Evolutionary conservation across 306 rosid genomes (phyloP), one percentile per base, ranked within the genome.

Genomic region (Sindora glabra): DNA sequence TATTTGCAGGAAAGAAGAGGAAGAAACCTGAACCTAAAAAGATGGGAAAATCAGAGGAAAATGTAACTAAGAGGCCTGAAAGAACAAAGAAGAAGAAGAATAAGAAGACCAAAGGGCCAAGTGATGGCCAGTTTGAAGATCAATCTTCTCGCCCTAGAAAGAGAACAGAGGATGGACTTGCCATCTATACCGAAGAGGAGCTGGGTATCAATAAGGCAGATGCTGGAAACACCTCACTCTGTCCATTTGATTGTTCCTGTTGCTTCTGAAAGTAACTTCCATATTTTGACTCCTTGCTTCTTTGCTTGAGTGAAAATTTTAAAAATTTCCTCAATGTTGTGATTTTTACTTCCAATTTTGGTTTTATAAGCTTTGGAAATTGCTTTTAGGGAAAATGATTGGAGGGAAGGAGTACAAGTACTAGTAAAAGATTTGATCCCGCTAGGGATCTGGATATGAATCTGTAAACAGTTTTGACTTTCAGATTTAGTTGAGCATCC

Each of bases 181-280:
- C 72, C 18, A 21, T 89, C 48, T 90, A 73, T 74, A 69, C 81
- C 2, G 94, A 86, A 70, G 94, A 90, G 29, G 95, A 86, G 64
- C 69, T 90, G 76, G 69, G 88, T 45, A 19, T 84, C 56, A 48
- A 17, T 65, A 86, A 67, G 5, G 64, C 61, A 6, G 85, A 81
- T 64, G 95, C 85, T 40, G 97, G 97, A 67, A 71, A 46, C 67
- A 89, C 97, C 6, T 74, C 84, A 2, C 84, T 86, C 24, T 89
- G 92, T 59, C 97, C 97, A 39, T 89, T 89, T 72, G 95, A 89
- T 74, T 89, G 97, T 50, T 71, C 84, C 47, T 89, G 95, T 68
- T 89, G 95, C 83, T 89, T 83, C 60, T 86, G 71, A 83, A 50
- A 71, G 11, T 50, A 23, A 50, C 24, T 52, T 47, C 52, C 16